Conservation (phyloP, 2,329 filamentous ascomycete genomes). For the Pseudocercospora fuligena region DNA sequence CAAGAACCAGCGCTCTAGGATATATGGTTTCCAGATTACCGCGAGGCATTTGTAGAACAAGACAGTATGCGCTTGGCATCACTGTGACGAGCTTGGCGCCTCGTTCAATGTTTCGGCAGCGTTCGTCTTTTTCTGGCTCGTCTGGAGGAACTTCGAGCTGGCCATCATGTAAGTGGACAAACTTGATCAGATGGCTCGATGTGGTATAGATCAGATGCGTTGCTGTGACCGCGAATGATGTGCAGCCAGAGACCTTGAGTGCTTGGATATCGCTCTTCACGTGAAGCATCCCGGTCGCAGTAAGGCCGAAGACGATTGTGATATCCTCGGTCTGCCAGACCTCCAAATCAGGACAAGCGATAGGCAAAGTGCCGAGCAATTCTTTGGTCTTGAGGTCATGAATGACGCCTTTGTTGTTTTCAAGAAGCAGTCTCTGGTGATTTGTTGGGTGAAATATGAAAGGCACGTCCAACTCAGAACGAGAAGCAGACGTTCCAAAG, state of each 20-base stretch:
- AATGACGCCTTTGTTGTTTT: slow-evolving; percentile 28
- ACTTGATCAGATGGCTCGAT: slow-evolving; percentile 89
- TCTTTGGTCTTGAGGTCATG: slow-evolving; percentile 17
- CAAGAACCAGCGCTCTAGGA: slow-evolving; percentile 88
- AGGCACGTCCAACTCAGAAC: slow-evolving; percentile 11
- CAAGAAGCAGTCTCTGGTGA: slow-evolving; percentile 31
- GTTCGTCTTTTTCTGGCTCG: slow-evolving; percentile 88
- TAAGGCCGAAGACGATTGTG: slow-evolving; percentile 65
- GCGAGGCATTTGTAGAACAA: slow-evolving; percentile 92
- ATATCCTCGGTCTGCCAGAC: slow-evolving; percentile 44
- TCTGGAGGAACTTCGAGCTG: slow-evolving; percentile 83
- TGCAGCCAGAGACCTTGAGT: slow-evolving; percentile 82
- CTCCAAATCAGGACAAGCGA: slow-evolving; percentile 35
- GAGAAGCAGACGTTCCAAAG: slow-evolving; percentile 23
- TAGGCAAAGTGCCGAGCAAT: slow-evolving; percentile 28
- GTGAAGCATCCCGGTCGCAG: slow-evolving; percentile 71
- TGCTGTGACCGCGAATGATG: slow-evolving; percentile 82
- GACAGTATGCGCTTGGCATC: slow-evolving; percentile 82
- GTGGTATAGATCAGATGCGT: slow-evolving; percentile 91
- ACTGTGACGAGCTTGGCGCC: slow-evolving; percentile 86
- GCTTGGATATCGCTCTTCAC: slow-evolving; percentile 59
- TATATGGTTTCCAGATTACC: slow-evolving; percentile 96
- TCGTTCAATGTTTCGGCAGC: slow-evolving; percentile 89
- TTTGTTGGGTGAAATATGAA: slow-evolving; percentile 25
- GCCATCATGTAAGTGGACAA: slow-evolving; percentile 74